Conservation (phyloP, 208 protist genomes). For the Acanthamoeba royreba region DNA sequence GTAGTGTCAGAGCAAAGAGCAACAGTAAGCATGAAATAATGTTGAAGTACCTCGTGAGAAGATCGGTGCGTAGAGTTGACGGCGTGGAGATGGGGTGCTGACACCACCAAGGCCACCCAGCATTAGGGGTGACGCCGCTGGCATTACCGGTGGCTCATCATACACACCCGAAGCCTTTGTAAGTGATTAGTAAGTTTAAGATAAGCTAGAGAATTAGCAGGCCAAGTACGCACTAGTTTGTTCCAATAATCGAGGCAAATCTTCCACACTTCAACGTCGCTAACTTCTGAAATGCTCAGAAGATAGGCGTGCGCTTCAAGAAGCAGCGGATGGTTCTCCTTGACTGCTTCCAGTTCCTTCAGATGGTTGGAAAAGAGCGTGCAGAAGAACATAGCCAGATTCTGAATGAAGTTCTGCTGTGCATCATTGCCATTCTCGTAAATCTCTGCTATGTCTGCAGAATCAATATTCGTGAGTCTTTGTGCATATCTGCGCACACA, state of each 20-base stretch:
- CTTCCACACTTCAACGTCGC: conserved; percentile 98
- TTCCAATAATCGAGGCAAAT: conserved; percentile 99
- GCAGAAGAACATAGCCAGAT: conserved; percentile 90
- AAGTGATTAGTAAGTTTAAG: not conserved
- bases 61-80: conserved; percentile 1
- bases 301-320: conserved; percentile 87
- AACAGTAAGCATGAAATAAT: not conserved
- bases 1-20: not conserved
- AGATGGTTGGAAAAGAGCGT: conserved; percentile 91
- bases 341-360: conserved; percentile 86
- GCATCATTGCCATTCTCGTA: conserved; percentile 81
- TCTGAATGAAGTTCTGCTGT: conserved; percentile 88
- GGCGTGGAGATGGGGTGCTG: not conserved
- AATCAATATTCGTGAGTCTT: no score
- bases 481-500: no score
- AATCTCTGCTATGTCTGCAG: conserved; percentile 62
- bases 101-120: not conserved
- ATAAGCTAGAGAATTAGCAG: not conserved
- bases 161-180: not conserved
- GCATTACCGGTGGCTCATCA: not conserved
- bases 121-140: not conserved
- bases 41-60: not conserved
- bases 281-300: conserved; percentile 92
- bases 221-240: conserved; percentile 74
- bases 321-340: conserved; percentile 69